phyloP scores from a whole-genome alignment of 192 early-diverging fungal species.

The Glomus cerebriforme region DNA sequence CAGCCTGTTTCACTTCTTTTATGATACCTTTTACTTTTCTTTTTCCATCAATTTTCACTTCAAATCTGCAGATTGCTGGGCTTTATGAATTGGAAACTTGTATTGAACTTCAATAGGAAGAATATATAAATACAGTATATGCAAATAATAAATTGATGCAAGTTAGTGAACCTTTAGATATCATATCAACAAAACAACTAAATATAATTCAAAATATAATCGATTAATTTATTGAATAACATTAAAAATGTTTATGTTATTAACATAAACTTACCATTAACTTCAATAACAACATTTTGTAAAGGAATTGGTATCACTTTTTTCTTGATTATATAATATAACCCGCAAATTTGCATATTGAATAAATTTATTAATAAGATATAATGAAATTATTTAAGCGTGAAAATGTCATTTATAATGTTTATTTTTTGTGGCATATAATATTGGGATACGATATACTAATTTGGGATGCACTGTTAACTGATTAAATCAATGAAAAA shows the following conservation, averaged over 20 bases:
- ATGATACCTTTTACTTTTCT: conserved; percentile 8
- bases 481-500: too few relatives aligned
- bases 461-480: too few relatives aligned
- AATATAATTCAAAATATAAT: neutral
- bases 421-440: too few relatives aligned
- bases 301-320: conserved; percentile 8
- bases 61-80: conserved; percentile 16
- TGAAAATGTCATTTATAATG: too few relatives aligned
- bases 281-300: conserved; percentile 19
- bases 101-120: neutral
- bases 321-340: too few relatives aligned
- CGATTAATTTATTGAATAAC: too few relatives aligned
- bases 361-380: too few relatives aligned
- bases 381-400: too few relatives aligned
- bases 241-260: neutral
- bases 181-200: conserved; percentile 34
- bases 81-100: conserved; percentile 20
- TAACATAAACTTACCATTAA: neutral
- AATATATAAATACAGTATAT: too few relatives aligned
- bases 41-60: conserved; percentile 14
- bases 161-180: conserved; percentile 22
- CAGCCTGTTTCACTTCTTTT: conserved; percentile 8
- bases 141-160: too few relatives aligned
- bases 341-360: too few relatives aligned
- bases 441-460: too few relatives aligned